Conservation (phyloP, 148 eudicot species). For the Chenopodium album region DNA sequence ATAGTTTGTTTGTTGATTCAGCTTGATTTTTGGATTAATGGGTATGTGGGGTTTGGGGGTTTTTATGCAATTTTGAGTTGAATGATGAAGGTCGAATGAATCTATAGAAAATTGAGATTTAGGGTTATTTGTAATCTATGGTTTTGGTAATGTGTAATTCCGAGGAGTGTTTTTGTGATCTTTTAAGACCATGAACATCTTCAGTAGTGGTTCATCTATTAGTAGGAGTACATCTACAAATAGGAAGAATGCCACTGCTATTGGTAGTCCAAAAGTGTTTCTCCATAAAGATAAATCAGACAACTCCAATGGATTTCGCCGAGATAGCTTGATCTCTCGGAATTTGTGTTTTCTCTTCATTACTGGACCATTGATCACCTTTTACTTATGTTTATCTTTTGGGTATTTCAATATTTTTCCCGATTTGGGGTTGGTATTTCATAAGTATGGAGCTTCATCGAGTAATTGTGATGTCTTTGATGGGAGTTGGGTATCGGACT, state of each 20-base stretch:
- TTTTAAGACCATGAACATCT: slow-evolving; percentile 16
- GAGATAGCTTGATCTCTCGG: slow-evolving; percentile 32
- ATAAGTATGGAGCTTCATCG: slow-evolving; percentile 23
- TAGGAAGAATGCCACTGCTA: slow-evolving; percentile 32
- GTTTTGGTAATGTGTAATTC: slow-evolving; percentile 2
- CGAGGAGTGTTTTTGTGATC: slow-evolving; percentile 16
- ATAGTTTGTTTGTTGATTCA: slow-evolving; percentile 9
- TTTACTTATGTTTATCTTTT: slow-evolving; percentile 38
- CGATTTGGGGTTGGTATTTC: slow-evolving; percentile 34
- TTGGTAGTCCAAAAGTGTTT: slow-evolving; percentile 39
- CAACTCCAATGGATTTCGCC: slow-evolving; percentile 21
- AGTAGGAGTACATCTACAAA: slow-evolving; percentile 45
- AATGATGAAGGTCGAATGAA: slow-evolving; percentile 12
- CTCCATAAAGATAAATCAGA: slow-evolving; percentile 22
- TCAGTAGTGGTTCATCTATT: slow-evolving; percentile 31
- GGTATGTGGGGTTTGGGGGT: slow-evolving; percentile 12
- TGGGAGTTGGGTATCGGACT: slow-evolving; percentile 53
- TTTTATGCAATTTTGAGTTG: slow-evolving; percentile 6
- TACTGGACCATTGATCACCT: slow-evolving; percentile 45
- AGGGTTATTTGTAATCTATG: slow-evolving; percentile 13
- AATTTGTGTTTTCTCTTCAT: slow-evolving; percentile 33
- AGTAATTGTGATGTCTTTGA: slow-evolving; percentile 45
- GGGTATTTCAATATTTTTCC: slow-evolving; percentile 49
- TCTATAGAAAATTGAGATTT: slow-evolving; percentile 11
- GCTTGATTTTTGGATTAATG: slow-evolving; percentile 19